Conservation (phyloP, 495 filamentous ascomycete genomes). For the Talaromyces adpressus region DNA sequence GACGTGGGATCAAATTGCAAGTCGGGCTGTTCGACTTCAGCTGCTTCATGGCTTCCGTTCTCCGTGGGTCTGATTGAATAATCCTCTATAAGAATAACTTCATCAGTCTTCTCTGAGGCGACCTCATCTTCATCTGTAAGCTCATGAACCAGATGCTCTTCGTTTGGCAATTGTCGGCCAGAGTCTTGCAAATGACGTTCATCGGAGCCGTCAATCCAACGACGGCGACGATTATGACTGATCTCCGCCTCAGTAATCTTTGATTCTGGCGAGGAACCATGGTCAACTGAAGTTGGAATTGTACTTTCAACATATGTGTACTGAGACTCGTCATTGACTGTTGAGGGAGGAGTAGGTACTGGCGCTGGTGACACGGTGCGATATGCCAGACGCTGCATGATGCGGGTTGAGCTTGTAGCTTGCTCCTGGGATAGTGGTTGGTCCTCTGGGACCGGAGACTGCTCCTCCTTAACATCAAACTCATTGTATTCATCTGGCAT, state of each 20-base stretch:
- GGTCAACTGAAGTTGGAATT: background rate
- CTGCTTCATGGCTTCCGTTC: slow-evolving; percentile 8
- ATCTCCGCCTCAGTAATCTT: background rate
- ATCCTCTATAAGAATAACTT: slow-evolving; percentile 14
- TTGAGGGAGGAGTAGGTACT: background rate
- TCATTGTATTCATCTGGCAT: background rate
- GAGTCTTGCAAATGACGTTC: background rate
- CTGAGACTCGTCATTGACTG: background rate
- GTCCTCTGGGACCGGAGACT: background rate
- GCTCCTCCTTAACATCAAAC: background rate
- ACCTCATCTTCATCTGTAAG: background rate
- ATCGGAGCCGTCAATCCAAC: slow-evolving; percentile 4
- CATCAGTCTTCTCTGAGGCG: slow-evolving; percentile 7
- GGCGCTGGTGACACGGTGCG: background rate
- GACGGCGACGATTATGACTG: background rate
- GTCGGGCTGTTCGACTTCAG: background rate
- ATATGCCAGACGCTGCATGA: background rate
- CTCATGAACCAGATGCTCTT: background rate
- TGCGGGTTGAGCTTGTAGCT: background rate
- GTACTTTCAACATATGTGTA: background rate
- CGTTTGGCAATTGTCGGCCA: background rate
- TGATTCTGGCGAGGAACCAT: background rate
- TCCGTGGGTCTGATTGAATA: slow-evolving; percentile 2
- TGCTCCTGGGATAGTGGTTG: background rate
- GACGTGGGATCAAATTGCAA: background rate